Evolutionary conservation across 805 yeast genomes (phyloP).

Genomic region (Lipomyces sp.): DNA sequence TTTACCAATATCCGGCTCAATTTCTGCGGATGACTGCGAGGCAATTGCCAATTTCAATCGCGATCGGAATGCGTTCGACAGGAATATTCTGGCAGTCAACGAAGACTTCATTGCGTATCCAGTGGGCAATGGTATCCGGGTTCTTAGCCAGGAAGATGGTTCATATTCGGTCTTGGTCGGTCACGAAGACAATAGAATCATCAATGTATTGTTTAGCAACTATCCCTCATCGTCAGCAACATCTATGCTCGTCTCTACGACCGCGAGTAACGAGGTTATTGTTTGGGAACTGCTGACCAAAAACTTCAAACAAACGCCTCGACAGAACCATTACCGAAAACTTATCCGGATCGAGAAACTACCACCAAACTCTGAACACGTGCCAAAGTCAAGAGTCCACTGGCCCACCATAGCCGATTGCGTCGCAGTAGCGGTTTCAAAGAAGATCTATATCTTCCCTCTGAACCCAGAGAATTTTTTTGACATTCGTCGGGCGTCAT

Average conservation of each 20-base stretch:
- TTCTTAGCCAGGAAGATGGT: conserved; percentile 34
- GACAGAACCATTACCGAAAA: conserved; percentile 32
- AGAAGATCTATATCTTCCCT: conserved; percentile 29
- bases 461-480: conserved; percentile 21
- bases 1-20: conserved; percentile 13
- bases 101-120: conserved; percentile 36
- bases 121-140: conserved; percentile 25
- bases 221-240: conserved; percentile 22
- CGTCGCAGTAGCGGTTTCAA: conserved; percentile 29
- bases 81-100: conserved; percentile 26
- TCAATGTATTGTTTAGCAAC: conserved; percentile 24
- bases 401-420: conserved; percentile 29
- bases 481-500: conserved; percentile 28
- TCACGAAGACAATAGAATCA: conserved; percentile 30
- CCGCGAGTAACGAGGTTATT: conserved; percentile 33
- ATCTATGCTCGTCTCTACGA: conserved; percentile 32
- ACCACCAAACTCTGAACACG: conserved; percentile 35
- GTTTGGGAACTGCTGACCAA: conserved; percentile 34
- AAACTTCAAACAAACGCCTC: conserved; percentile 19
- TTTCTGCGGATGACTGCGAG: conserved; percentile 25
- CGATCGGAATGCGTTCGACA: conserved; percentile 18
- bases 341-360: conserved; percentile 34
- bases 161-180: conserved; percentile 27
- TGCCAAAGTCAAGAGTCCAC: conserved; percentile 31
- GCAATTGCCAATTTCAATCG: conserved; percentile 30